A percentile compares a stretch with the other conserved stretches of the same genome.
phyloP scores from a whole-genome alignment of 768 basidiomycete genomes.

The Stropharia rugosoannulata region DNA sequence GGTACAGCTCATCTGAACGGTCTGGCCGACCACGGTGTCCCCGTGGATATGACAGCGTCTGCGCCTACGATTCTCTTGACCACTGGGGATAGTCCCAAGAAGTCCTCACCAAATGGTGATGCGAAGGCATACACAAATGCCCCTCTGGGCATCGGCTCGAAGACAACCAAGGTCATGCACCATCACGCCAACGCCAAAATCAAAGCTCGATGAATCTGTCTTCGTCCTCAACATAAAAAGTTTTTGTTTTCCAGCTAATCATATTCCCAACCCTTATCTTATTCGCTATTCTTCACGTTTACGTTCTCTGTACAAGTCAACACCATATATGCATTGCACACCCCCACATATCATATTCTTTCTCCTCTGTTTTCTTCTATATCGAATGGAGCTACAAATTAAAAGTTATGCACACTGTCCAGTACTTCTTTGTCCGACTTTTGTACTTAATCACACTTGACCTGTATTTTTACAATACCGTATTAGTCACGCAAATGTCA shows the following conservation, averaged over 20 bases:
- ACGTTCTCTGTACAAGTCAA: neutral
- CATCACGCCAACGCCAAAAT: constrained; percentile 5
- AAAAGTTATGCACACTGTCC: no score
- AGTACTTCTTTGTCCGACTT: no score
- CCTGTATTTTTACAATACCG: no score
- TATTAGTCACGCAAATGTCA: no score
- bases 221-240: neutral
- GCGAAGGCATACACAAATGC: neutral
- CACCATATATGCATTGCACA: neutral
- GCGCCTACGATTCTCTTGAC: constrained; percentile 22
- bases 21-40: constrained; percentile 7
- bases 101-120: constrained; percentile 2
- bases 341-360: neutral
- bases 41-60: constrained; percentile 22
- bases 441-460: no score
- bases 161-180: constrained; percentile 18
- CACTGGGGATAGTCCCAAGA: neutral
- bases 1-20: neutral
- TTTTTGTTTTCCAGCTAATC: neutral
- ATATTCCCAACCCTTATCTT: neutral
- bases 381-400: no score
- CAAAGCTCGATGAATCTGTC: constrained; percentile 7
- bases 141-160: constrained; percentile 13
- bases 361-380: neutral
- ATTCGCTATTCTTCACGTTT: neutral